Percentiles rank a stretch among this genome's conserved stretches.
These are phyloP conservation scores for Phytophthora pinifolia DNA, from an alignment of 352 stramenopile genomes.

Conservation along the genomic window DNA sequence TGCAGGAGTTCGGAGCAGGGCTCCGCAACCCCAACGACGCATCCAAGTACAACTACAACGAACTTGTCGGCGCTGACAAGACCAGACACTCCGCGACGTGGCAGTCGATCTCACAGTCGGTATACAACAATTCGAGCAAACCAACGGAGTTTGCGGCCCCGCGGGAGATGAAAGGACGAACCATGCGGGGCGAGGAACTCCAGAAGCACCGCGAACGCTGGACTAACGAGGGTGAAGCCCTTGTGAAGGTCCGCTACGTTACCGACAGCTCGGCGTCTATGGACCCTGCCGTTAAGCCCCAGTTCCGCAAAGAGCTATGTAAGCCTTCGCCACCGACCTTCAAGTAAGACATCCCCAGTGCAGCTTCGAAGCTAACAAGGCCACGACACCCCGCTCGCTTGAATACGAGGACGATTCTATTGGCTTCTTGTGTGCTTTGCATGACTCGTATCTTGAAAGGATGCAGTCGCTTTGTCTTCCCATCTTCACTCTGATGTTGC, in stretches of 20 bases:
- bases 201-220: conserved; percentile 59
- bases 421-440: conserved; percentile 7
- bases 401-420: conserved; percentile 28
- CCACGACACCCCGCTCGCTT: neutral
- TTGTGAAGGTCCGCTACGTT: conserved; percentile 57
- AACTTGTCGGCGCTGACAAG: conserved; percentile 68
- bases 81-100: conserved; percentile 48
- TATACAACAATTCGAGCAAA: conserved; percentile 51
- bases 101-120: conserved; percentile 59
- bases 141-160: conserved; percentile 70
- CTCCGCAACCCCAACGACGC: conserved; percentile 48
- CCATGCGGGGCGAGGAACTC: conserved; percentile 50
- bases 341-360: conserved; percentile 31
- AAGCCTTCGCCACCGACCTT: conserved; percentile 51
- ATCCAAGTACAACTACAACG: conserved; percentile 65
- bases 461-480: neutral
- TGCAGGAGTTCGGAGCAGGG: conserved; percentile 49
- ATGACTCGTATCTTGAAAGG: conserved; percentile 1
- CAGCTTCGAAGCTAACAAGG: neutral
- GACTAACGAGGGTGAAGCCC: conserved; percentile 55
- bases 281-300: conserved; percentile 43
- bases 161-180: conserved; percentile 50
- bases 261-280: conserved; percentile 55
- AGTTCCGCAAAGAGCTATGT: conserved; percentile 65
- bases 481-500: too few relatives aligned